phyloP scores from a whole-genome alignment of 257 asterid species.

The Solanum lycopersicoides region DNA sequence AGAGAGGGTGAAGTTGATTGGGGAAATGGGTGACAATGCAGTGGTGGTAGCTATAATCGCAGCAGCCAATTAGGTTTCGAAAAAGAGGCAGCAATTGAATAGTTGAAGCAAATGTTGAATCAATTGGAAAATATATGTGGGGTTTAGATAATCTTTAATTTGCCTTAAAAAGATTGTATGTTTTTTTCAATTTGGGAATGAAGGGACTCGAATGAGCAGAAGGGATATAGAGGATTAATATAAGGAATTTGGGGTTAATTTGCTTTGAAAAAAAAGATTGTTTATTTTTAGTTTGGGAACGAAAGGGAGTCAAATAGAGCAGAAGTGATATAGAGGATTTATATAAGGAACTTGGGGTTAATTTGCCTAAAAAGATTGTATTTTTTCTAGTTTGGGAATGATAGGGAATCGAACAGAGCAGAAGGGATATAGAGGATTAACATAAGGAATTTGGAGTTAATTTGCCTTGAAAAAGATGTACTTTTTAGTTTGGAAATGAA shows the following conservation, averaged over 20 bases:
- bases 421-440: background rate
- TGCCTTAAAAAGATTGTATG: background rate
- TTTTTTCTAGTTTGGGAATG: background rate
- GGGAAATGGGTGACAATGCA: conserved; percentile 32
- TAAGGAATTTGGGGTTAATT: background rate
- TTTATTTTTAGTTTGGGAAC: background rate
- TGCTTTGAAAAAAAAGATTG: background rate
- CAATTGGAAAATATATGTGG: background rate
- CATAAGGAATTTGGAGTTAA: background rate
- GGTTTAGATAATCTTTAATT: background rate
- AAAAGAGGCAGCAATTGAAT: conserved; percentile 7
- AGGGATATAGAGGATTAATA: background rate
- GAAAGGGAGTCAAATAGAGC: background rate
- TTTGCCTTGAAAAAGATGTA: background rate
- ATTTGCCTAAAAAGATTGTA: background rate
- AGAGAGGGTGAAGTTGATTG: background rate
- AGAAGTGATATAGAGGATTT: background rate
- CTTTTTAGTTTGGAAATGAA: background rate
- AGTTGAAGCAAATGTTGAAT: background rate
- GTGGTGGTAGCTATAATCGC: conserved; percentile 30
- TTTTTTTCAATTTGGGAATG: background rate
- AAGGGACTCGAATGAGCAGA: background rate
- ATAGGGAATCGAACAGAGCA: background rate
- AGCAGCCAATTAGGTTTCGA: conserved; percentile 40
- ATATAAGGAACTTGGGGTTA: background rate